phyloP scores from a whole-genome alignment of 352 stramenopile genomes.

The Pythium phragmitis region DNA sequence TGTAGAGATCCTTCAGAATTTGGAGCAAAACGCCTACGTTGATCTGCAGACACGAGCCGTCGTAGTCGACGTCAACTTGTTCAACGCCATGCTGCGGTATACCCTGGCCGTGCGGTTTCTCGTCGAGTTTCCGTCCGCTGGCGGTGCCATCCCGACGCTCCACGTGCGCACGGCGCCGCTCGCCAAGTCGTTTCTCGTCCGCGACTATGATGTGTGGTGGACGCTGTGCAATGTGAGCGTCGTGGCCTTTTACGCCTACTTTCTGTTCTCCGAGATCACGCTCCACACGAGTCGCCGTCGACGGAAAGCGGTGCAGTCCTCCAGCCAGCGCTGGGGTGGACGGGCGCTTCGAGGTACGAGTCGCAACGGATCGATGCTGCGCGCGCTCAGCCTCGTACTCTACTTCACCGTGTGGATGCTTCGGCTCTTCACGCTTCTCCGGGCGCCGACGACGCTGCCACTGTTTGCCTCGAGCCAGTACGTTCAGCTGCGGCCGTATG shows the following conservation, averaged over 20 bases:
- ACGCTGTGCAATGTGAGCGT: conserved; percentile 34
- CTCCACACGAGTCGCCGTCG: conserved; percentile 29
- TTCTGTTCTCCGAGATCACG: conserved; percentile 44
- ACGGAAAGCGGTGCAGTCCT: neutral
- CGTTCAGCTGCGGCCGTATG: conserved; percentile 37
- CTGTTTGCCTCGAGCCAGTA: conserved; percentile 33
- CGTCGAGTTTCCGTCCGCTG: conserved; percentile 45
- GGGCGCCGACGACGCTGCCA: conserved; percentile 34
- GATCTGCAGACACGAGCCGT: conserved; percentile 40
- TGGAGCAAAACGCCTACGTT: conserved; percentile 37
- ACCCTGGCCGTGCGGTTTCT: conserved; percentile 42
- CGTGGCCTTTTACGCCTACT: conserved; percentile 45
- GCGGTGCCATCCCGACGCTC: conserved; percentile 34
- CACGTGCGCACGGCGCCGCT: conserved; percentile 34
- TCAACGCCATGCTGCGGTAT: conserved; percentile 48
- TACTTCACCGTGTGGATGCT: conserved; percentile 50
- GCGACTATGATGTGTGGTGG: conserved; percentile 27
- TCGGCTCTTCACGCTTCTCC: conserved; percentile 36
- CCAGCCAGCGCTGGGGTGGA: neutral
- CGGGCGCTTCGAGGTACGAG: conserved; percentile 29
- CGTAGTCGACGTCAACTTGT: conserved; percentile 49
- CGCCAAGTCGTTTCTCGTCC: conserved; percentile 40
- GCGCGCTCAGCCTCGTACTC: conserved; percentile 33
- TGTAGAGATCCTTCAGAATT: conserved; percentile 23
- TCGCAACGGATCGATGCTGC: conserved; percentile 32